Percentiles rank a stretch among this genome's conserved stretches.
Conservation (phyloP, 108 stramenopile genomes). For the Skeletonema menzelii region DNA sequence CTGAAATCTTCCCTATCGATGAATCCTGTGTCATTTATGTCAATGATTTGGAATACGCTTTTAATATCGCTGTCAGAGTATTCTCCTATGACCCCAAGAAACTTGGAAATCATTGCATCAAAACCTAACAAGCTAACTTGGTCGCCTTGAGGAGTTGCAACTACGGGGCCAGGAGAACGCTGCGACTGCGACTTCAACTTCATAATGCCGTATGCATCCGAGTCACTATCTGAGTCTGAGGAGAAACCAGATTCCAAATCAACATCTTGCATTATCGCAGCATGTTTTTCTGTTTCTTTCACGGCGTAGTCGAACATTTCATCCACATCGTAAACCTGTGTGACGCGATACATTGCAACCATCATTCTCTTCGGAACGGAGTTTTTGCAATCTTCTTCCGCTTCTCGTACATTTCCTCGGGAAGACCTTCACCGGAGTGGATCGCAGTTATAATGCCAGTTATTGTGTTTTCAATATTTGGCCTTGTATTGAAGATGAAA, state of each 20-base stretch:
- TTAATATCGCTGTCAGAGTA: background rate
- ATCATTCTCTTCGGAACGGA: background rate
- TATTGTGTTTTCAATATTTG: conserved; percentile 10
- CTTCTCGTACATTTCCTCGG: conserved; percentile 7
- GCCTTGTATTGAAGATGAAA: conserved; percentile 1
- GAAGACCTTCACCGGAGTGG: conserved; percentile 7
- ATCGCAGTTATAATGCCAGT: conserved; percentile 2
- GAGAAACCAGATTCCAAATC: background rate
- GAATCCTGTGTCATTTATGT: background rate
- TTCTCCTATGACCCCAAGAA: background rate
- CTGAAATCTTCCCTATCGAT: background rate
- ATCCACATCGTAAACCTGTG: background rate
- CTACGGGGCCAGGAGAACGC: too few species aligned
- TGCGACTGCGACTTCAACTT: too few species aligned
- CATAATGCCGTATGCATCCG: background rate
- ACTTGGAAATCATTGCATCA: background rate
- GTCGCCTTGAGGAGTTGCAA: background rate
- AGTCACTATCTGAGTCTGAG: background rate
- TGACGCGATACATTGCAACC: conserved; percentile 1
- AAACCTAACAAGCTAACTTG: background rate
- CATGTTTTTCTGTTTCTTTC: background rate
- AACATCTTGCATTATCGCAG: background rate
- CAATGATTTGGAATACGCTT: background rate
- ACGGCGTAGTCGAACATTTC: conserved; percentile 13
- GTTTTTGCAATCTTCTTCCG: background rate